Percentiles rank a stretch among this genome's conserved stretches.
These are phyloP conservation scores for Stygiomarasmius scandens DNA, from an alignment of 1,284 basidiomycete genomes.

Conservation along the genomic window DNA sequence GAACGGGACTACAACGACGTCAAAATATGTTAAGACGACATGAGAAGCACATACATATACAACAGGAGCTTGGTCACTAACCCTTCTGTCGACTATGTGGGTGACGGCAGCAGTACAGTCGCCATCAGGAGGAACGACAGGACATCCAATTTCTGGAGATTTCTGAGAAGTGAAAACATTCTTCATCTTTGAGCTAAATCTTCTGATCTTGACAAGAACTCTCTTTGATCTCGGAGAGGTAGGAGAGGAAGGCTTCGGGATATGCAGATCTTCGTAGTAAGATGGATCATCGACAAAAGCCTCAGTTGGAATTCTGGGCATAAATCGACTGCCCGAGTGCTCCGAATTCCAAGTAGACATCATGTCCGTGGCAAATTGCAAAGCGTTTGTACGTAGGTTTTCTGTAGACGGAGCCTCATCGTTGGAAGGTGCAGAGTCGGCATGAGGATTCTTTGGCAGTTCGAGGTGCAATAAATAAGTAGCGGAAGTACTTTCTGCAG, in stretches of 20 bases:
- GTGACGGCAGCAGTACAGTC: too few species aligned
- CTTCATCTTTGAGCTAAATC: background rate
- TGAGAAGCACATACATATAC: background rate
- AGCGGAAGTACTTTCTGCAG: background rate
- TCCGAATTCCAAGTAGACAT: background rate
- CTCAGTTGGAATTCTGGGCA: background rate
- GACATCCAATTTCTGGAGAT: background rate
- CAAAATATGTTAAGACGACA: background rate
- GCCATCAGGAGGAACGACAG: too few species aligned
- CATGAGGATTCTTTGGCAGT: background rate
- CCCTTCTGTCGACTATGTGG: background rate
- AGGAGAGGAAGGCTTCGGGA: background rate
- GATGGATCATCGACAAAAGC: background rate
- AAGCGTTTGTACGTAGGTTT: background rate
- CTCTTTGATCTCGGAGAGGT: background rate
- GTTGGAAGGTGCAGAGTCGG: background rate
- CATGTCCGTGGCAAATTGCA: background rate
- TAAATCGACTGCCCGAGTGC: background rate
- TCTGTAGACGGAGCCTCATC: background rate
- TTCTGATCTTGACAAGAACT: background rate
- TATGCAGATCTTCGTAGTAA: background rate
- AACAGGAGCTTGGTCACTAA: background rate
- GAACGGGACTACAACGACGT: background rate
- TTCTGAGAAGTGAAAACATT: background rate
- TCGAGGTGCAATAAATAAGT: background rate